Conservation (phyloP, 148 eudicot genomes). For the Heliamphora exappendiculata region DNA sequence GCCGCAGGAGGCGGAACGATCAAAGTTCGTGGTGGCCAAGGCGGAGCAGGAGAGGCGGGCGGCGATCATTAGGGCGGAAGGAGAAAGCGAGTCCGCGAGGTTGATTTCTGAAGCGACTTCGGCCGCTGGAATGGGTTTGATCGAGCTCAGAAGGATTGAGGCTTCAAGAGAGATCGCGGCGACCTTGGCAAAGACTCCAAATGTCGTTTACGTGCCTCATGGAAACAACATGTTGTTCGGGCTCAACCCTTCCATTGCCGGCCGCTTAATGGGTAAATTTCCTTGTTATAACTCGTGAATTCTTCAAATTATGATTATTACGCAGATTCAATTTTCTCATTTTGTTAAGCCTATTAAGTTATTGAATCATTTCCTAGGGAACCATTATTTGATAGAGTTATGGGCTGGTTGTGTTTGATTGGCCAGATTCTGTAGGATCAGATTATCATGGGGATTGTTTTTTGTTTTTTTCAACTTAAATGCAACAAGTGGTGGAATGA, state of each 20-base stretch:
- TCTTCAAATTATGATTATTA: not conserved
- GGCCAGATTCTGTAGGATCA: too few relatives aligned
- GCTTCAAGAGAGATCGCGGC: slow-evolving; percentile 75
- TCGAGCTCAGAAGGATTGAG: slow-evolving; percentile 94
- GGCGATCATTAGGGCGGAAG: slow-evolving; percentile 91
- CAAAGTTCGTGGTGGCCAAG: slow-evolving; percentile 80
- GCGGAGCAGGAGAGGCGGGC: slow-evolving; percentile 96
- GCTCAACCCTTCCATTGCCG: slow-evolving; percentile 45
- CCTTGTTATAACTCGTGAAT: not conserved
- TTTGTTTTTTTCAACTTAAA: too few relatives aligned
- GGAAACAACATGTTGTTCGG: slow-evolving; percentile 69
- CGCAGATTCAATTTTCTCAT: too few relatives aligned
- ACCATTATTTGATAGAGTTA: too few relatives aligned
- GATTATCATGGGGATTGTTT: too few relatives aligned
- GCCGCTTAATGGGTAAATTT: slow-evolving; percentile 31
- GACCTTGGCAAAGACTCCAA: slow-evolving; percentile 55
- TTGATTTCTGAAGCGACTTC: slow-evolving; percentile 86
- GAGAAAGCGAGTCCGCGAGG: slow-evolving; percentile 93
- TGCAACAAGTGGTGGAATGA: too few relatives aligned
- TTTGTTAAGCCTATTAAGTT: too few relatives aligned
- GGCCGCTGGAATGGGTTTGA: slow-evolving; percentile 73
- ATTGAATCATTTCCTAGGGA: too few relatives aligned
- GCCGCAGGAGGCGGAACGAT: slow-evolving; percentile 96
- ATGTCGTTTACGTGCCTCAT: slow-evolving; percentile 69
- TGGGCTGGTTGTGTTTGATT: too few relatives aligned